phyloP scores from a whole-genome alignment of 495 filamentous ascomycete species.

The Aeminium ludgeri region DNA sequence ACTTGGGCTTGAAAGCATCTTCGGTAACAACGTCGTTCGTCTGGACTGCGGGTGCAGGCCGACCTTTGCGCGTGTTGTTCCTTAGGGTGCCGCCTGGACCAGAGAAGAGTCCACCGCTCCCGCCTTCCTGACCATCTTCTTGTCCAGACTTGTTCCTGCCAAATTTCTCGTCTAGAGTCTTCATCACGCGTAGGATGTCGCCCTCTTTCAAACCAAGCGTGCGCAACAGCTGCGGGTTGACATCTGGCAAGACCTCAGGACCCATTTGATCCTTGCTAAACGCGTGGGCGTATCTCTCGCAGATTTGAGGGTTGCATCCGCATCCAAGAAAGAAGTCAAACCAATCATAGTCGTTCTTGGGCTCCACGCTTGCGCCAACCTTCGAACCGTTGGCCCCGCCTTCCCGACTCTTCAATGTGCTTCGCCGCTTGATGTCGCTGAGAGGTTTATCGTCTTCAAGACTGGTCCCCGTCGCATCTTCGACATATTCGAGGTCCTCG shows the following conservation, averaged over 20 bases:
- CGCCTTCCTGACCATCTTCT: slow-evolving; percentile 32
- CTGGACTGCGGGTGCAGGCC: slow-evolving; percentile 69
- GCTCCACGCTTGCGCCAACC: slow-evolving; percentile 33
- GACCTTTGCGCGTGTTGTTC: slow-evolving; percentile 90
- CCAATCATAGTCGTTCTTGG: slow-evolving; percentile 78
- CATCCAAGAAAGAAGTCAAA: slow-evolving; percentile 94
- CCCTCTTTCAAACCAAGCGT: slow-evolving; percentile 85
- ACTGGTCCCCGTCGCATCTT: slow-evolving; percentile 66
- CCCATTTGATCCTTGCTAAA: slow-evolving; percentile 90
- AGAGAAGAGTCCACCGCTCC: slow-evolving; percentile 62
- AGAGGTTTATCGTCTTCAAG: slow-evolving; percentile 94
- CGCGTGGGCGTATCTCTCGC: slow-evolving; percentile 80
- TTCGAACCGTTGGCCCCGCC: neutral
- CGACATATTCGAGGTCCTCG: slow-evolving; percentile 88
- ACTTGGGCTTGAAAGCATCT: slow-evolving; percentile 49
- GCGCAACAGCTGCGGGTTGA: slow-evolving; percentile 62
- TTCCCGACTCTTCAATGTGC: slow-evolving; percentile 24
- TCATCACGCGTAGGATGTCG: slow-evolving; percentile 89
- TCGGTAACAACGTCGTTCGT: slow-evolving; percentile 74
- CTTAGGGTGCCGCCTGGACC: slow-evolving; percentile 73
- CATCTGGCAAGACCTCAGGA: slow-evolving; percentile 72
- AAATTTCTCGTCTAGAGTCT: slow-evolving; percentile 68
- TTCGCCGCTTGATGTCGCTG: slow-evolving; percentile 49
- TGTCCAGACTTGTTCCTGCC: slow-evolving; percentile 49
- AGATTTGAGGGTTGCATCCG: slow-evolving; percentile 78